Evolutionary conservation across 176 grass and related monocot genomes (phyloP).

Genomic region (barley (Hordeum vulgare)): MorexV3_pseudomolecules_assembly NC_058522.1:502097849-502098348

Average conservation of each 20-base stretch:
- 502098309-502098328: conserved; percentile 42
- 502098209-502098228: not conserved
- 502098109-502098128: conserved; percentile 44
- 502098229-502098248: conserved; percentile 20
- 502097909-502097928: conserved; percentile 62
- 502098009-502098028: conserved; percentile 57
- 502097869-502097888: not conserved
- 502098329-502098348: conserved; percentile 33
- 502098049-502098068: conserved; percentile 39
- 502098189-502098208: conserved; percentile 13
- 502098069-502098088: conserved; percentile 24
- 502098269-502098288: conserved; percentile 48
- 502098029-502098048: conserved; percentile 12
- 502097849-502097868: no score
- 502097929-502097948: conserved; percentile 75
- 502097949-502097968: conserved; percentile 37
- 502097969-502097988: conserved; percentile 40
- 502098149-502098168: conserved; percentile 36
- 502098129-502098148: conserved; percentile 39
- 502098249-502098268: conserved; percentile 38
- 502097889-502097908: conserved; percentile 44
- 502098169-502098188: conserved; percentile 10
- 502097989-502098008: conserved; percentile 73
- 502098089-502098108: conserved; percentile 44
- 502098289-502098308: conserved; percentile 48